Evolutionary conservation across 768 basidiomycete genomes (phyloP).

Genomic region (Melanogaster broomeanus): DNA sequence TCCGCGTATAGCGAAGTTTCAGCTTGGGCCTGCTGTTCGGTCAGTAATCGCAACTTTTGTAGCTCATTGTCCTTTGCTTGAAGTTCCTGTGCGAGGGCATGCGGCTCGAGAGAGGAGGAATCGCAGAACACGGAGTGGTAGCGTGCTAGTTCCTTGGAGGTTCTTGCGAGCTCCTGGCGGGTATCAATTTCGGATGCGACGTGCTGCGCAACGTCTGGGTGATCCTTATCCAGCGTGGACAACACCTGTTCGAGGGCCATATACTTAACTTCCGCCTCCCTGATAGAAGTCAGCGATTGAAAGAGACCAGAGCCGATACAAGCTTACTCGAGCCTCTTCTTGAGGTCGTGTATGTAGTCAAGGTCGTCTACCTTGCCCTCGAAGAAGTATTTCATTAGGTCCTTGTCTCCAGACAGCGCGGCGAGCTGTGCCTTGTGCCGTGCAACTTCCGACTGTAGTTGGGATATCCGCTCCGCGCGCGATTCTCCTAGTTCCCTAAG

Average conservation of each 20-base stretch:
- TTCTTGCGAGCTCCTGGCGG: slow-evolving; percentile 47
- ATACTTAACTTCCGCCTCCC: slow-evolving; percentile 53
- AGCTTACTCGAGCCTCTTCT: slow-evolving; percentile 56
- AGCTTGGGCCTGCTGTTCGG: slow-evolving; percentile 64
- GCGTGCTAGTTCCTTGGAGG: slow-evolving; percentile 50
- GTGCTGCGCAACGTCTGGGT: slow-evolving; percentile 55
- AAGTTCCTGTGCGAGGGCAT: slow-evolving; percentile 54
- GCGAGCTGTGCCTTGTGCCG: slow-evolving; percentile 79
- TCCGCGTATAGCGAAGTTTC: slow-evolving; percentile 81
- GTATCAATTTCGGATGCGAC: slow-evolving; percentile 52
- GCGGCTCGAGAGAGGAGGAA: slow-evolving; percentile 50
- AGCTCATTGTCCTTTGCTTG: slow-evolving; percentile 70
- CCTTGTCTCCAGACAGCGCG: slow-evolving; percentile 67
- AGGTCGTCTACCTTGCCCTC: slow-evolving; percentile 53
- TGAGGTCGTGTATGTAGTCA: slow-evolving; percentile 54
- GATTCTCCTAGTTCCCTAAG: slow-evolving; percentile 64
- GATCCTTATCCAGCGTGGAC: slow-evolving; percentile 41
- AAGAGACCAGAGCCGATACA: not conserved
- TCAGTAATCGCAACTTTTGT: slow-evolving; percentile 57
- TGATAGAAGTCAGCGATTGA: slow-evolving; percentile 29
- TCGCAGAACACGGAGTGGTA: slow-evolving; percentile 70
- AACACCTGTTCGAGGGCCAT: slow-evolving; percentile 56
- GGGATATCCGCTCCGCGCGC: slow-evolving; percentile 71
- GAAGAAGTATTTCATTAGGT: slow-evolving; percentile 72
- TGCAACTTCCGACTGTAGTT: slow-evolving; percentile 69